Conservation (phyloP, 192 early-diverging fungal genomes). For the Coemansia sp. region DNA sequence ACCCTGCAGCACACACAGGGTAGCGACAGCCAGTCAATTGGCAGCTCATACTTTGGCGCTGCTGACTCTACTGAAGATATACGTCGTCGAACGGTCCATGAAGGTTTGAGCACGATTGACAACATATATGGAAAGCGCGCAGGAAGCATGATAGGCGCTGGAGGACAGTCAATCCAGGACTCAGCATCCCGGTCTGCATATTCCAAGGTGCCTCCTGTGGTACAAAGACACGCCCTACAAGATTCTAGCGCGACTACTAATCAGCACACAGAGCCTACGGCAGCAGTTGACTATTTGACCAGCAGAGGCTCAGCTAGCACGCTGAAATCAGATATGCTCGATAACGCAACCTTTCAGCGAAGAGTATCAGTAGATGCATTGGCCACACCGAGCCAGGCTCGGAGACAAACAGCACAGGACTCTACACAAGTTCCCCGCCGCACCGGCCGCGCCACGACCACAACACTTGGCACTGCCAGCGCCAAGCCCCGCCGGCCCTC, state of each 20-base stretch:
- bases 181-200: neutral
- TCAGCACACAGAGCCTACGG: neutral
- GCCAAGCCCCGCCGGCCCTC: conserved; percentile 11
- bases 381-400: neutral
- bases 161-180: neutral
- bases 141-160: neutral
- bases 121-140: neutral
- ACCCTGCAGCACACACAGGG: conserved; percentile 6
- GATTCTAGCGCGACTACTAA: neutral
- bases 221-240: neutral
- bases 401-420: conserved; percentile 3
- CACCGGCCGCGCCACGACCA: conserved; percentile 11
- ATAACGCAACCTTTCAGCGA: neutral
- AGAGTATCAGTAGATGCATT: neutral
- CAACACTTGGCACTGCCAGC: conserved; percentile 15
- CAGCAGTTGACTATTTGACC: conserved; percentile 7
- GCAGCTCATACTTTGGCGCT: neutral
- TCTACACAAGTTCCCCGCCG: conserved; percentile 3
- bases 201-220: neutral
- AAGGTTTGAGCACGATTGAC: neutral
- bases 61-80: neutral
- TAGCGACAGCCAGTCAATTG: neutral
- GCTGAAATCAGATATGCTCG: neutral
- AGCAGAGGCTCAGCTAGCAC: conserved; percentile 1
- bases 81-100: neutral